These are phyloP conservation scores for Kodamaea kakaduensis DNA, from an alignment of 805 yeast genomes.

Conservation along the genomic window DNA sequence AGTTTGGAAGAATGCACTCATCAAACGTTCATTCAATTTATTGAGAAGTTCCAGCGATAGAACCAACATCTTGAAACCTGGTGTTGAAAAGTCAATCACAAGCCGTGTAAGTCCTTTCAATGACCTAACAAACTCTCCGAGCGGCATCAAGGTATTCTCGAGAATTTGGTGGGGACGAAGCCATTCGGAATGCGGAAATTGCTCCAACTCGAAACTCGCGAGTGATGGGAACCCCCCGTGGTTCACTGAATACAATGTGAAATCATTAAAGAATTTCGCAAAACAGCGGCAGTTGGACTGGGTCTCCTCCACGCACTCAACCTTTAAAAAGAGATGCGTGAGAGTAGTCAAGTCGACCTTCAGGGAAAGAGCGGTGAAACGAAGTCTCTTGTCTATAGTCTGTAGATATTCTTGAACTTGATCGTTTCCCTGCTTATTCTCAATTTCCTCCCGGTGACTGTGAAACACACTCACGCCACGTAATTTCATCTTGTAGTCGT, in stretches of 20 bases:
- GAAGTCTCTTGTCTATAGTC: conserved; percentile 17
- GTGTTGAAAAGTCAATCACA: conserved; percentile 31
- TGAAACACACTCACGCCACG: conserved; percentile 30
- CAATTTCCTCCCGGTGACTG: conserved; percentile 24
- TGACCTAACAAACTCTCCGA: conserved; percentile 27
- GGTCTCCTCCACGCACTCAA: conserved; percentile 30
- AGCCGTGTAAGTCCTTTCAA: conserved; percentile 21
- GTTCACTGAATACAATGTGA: conserved; percentile 17
- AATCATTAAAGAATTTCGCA: conserved; percentile 24
- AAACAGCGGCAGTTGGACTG: conserved; percentile 24
- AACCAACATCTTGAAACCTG: conserved; percentile 34
- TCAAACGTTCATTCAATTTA: conserved; percentile 29
- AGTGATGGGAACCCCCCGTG: conserved; percentile 31
- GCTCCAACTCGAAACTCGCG: conserved; percentile 25
- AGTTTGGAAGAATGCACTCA: conserved; percentile 33
- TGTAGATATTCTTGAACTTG: conserved; percentile 12
- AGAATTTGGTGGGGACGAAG: conserved; percentile 31
- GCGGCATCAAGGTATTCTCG: conserved; percentile 27
- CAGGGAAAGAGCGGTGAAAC: conserved; percentile 17
- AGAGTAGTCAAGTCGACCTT: conserved; percentile 25
- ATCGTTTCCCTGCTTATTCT: conserved; percentile 2
- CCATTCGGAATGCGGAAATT: conserved; percentile 34
- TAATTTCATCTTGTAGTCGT: conserved; percentile 22
- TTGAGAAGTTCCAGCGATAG: conserved; percentile 28
- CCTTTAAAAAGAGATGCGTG: conserved; percentile 22